Evolutionary conservation across 371 early-diverging fungal species (phyloP), one percentile per base, ranked within the genome.

Genomic region (Mortierella sp.): DNA sequence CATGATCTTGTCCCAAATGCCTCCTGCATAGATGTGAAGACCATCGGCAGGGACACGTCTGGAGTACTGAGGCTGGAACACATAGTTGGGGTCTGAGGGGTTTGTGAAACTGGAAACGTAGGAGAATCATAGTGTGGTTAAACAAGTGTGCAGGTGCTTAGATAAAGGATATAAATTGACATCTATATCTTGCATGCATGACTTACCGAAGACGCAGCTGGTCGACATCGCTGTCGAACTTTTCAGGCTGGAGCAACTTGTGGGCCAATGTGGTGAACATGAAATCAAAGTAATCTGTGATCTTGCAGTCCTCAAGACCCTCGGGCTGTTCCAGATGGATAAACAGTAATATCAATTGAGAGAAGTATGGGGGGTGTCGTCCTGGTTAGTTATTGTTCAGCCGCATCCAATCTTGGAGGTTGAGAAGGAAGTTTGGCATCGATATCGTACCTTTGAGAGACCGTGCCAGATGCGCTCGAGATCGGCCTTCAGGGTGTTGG

Each of bases 41-140:
- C 99, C 99, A 73, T 99, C 99, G 13, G 96, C 97, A 24, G 98
- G 99, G 79, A 99, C 97, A 48, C 95, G 93, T 79, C 96, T 97
- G 80, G 96, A 96, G 87, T 98, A 98, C 71, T 92, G 90, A 16
- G 96, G 92, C 70, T 92, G 92, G 89, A 99, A 98, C 14, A 97
- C 95, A 83, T 93, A 99, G 71, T 94, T 92, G 51, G 91, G 87
- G 79, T 95, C 79, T 9, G 79, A 69, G 19, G 93, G 89, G 81
- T 97, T 91, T 73, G 89, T 92, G 83, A 99, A 98, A 72, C 95
- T 93, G 59, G 4, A 40, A 71, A 26, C 16, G 34, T 0, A n/a
- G 14, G 10, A 34, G 16, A 74, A 46, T 64, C 24, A 24, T 21
- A 21, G 37, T 67, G 67, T 67, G 67, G 67, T 67, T 67, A 67